phyloP scores from a whole-genome alignment of 2,329 filamentous ascomycete genomes.

The Erysiphe pulchra region DNA sequence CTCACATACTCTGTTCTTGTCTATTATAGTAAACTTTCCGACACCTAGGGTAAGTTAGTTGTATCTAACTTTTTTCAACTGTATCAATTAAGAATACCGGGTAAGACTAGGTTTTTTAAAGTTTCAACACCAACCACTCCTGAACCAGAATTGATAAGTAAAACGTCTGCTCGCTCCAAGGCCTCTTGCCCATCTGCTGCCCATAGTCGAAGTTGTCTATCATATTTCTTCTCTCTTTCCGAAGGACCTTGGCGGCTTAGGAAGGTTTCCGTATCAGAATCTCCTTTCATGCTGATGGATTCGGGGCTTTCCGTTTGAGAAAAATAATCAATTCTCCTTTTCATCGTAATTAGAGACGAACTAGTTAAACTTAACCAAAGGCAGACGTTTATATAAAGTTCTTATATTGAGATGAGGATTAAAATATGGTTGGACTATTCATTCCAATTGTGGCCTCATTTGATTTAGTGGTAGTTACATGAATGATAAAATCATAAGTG shows the following conservation, averaged over 20 bases:
- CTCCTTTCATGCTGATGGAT: no score
- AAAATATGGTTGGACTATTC: no score
- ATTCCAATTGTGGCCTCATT: no score
- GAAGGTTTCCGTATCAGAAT: no score
- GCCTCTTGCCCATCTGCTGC: conserved; percentile 77
- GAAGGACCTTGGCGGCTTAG: conserved; percentile 16
- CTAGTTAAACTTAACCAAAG: no score
- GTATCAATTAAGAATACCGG: conserved; percentile 24
- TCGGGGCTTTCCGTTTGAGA: no score
- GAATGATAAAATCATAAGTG: no score
- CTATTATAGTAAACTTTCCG: conserved; percentile 75
- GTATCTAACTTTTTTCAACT: conserved; percentile 1
- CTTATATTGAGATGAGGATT: no score
- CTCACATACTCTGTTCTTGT: conserved; percentile 51
- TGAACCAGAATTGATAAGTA: conserved; percentile 67
- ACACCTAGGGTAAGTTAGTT: conserved; percentile 27
- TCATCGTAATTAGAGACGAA: no score
- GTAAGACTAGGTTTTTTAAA: conserved; percentile 89
- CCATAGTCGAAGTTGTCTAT: conserved; percentile 86
- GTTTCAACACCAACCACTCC: conserved; percentile 76
- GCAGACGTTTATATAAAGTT: no score
- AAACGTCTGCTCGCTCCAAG: conserved; percentile 72
- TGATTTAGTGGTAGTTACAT: no score
- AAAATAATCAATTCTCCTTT: no score
- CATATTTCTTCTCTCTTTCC: conserved; percentile 55